Conservation (phyloP, 306 rosid genomes). For the Cicer bijugum region DNA sequence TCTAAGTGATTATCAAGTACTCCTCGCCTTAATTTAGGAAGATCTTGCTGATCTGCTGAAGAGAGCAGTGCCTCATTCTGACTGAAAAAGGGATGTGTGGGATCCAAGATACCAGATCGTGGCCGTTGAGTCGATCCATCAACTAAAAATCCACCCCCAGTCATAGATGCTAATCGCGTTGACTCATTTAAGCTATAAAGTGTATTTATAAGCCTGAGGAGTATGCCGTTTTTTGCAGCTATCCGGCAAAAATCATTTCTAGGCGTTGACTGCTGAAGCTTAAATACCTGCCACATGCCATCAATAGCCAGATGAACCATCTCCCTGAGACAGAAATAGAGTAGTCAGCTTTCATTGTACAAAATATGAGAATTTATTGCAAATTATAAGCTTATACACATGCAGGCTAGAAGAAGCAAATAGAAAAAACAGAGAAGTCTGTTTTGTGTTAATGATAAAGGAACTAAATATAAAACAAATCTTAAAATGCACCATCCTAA, state of each 20-base stretch:
- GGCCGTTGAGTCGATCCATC: constrained; percentile 80
- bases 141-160: constrained; percentile 77
- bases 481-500: neutral
- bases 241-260: constrained; percentile 95
- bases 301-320: constrained; percentile 99
- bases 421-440: neutral
- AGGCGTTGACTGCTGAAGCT: constrained; percentile 96
- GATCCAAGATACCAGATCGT: constrained; percentile 82
- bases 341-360: constrained; percentile 39
- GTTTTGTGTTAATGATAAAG: neutral
- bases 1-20: constrained; percentile 72
- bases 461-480: neutral
- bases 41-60: constrained; percentile 69
- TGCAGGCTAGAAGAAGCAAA: constrained; percentile 6
- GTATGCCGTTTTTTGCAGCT: constrained; percentile 94
- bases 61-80: constrained; percentile 66
- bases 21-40: constrained; percentile 69
- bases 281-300: constrained; percentile 99
- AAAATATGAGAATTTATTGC: constrained; percentile 38
- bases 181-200: constrained; percentile 98
- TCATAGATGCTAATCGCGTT: constrained; percentile 80
- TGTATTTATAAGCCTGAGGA: constrained; percentile 92
- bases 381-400: neutral
- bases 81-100: constrained; percentile 61
- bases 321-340: constrained; percentile 67